phyloP scores from a whole-genome alignment of 371 early-diverging fungal species.

The Lichtheimia ramosa region DNA sequence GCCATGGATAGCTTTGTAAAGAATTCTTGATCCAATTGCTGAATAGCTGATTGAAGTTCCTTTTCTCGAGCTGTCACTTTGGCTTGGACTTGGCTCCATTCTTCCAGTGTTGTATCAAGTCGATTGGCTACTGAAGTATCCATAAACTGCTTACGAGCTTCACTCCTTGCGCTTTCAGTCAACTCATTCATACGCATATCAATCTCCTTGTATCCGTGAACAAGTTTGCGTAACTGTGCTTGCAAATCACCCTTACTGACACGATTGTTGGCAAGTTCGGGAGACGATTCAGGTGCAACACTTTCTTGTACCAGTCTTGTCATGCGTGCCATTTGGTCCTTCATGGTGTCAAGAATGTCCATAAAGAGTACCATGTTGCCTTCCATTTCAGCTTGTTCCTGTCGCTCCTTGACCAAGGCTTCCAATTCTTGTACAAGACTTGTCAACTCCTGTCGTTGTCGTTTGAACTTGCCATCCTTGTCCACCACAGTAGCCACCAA shows the following conservation, averaged over 20 bases:
- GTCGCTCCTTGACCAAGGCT: conserved; percentile 31
- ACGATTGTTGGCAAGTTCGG: conserved; percentile 29
- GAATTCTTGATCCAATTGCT: conserved; percentile 44
- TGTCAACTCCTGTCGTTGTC: conserved; percentile 31
- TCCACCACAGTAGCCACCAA: conserved; percentile 18
- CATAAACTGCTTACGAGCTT: conserved; percentile 42
- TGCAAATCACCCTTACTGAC: conserved; percentile 53
- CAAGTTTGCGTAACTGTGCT: conserved; percentile 37
- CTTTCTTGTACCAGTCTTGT: conserved; percentile 23
- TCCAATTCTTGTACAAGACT: conserved; percentile 34
- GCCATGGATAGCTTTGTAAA: conserved; percentile 49
- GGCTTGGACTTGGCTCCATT: conserved; percentile 39
- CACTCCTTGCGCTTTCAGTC: conserved; percentile 28
- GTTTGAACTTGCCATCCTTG: conserved; percentile 32
- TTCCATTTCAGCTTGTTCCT: conserved; percentile 40
- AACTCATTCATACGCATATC: conserved; percentile 28
- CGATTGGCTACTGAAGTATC: conserved; percentile 49
- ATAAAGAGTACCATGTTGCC: conserved; percentile 45
- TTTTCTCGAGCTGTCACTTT: conserved; percentile 31
- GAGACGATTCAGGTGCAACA: conserved; percentile 32
- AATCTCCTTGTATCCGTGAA: conserved; percentile 24
- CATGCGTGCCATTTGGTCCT: conserved; percentile 36
- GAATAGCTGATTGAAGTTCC: conserved; percentile 41
- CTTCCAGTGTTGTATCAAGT: conserved; percentile 42
- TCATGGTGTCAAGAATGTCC: conserved; percentile 44